Percentiles rank a stretch among this genome's conserved stretches.
Conservation (phyloP, 2,329 filamentous ascomycete genomes). For the Xylariaceae sp. region DNA sequence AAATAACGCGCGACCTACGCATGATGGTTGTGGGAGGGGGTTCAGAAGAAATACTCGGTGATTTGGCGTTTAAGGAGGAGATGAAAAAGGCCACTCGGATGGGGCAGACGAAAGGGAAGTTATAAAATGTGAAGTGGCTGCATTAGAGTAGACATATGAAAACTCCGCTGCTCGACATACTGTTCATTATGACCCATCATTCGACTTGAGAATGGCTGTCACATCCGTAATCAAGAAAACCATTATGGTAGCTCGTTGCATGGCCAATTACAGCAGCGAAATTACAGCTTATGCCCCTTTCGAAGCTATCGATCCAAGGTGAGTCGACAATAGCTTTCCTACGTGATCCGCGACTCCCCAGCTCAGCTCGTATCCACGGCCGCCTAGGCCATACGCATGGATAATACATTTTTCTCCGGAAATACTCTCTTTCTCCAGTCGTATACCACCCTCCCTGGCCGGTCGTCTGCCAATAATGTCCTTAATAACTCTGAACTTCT, state of each 20-base stretch:
- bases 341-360: not conserved
- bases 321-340: no score
- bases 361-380: not conserved
- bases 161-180: no score
- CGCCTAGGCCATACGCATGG: not conserved
- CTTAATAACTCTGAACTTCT: not conserved
- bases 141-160: not conserved
- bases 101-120: not conserved
- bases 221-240: no score
- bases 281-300: no score
- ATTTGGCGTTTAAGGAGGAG: slow-evolving; percentile 44
- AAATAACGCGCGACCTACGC: slow-evolving; percentile 45
- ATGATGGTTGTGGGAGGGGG: slow-evolving; percentile 50
- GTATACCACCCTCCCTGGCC: not conserved
- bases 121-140: not conserved
- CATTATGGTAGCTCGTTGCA: no score
- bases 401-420: not conserved
- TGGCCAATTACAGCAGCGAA: no score
- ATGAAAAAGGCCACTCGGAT: slow-evolving; percentile 16
- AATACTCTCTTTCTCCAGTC: not conserved
- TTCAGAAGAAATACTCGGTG: slow-evolving; percentile 46
- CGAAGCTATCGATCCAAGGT: no score
- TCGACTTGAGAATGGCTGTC: no score
- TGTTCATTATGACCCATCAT: no score
- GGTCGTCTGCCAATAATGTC: not conserved